Evolutionary conservation across 345 rosid genomes (phyloP), one percentile per base, ranked within the genome.

Genomic region (Pugionium dolabratum): DNA sequence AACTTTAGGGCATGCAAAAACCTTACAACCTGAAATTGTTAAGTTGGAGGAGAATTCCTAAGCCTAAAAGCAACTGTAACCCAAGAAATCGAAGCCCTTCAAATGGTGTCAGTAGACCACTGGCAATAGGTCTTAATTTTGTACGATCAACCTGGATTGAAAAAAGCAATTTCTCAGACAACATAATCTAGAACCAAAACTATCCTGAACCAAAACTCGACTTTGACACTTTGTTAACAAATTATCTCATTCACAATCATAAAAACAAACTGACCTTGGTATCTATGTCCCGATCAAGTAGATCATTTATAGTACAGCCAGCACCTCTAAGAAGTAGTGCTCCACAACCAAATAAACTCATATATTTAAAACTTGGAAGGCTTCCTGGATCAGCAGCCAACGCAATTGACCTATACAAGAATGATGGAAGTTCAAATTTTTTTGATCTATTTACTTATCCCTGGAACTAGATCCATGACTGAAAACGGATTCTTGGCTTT

Each of bases 301-400:
- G 92, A 76, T 93, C 99, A 78, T 93, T 93, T 42, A 93, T 9
- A 46, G 98, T 90, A 70, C 97, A 93, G 30, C 96, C 98, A 44
- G 96, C 98, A 55, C 97, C 96, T 68, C 90, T 79, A 73, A 93
- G 80, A 78, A 90, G 97, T 69, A 94, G 41, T 54, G 96, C 90
- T n/a, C 97, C 95, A 7, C 91, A 86, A 35, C 97, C 92, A 57
- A 88, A 94, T 9, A 90, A 75, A 34, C 71, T 46, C 87, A 90
- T 73, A 81, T 81, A 47, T 79, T 83, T 84, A 44, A 87, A 76
- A 76, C 89, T 89, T 50, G 96, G 95, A 54, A 94, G 69, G 62
- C 77, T 45, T 39, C 96, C 95, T 2, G 89, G 85, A 36, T 77
- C 53, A 30, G 95, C 83, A 4, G 99, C 99, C 79, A 93, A 71